Conservation (phyloP, 164 flowering plant genomes). For the Tetracentron sinense region DNA sequence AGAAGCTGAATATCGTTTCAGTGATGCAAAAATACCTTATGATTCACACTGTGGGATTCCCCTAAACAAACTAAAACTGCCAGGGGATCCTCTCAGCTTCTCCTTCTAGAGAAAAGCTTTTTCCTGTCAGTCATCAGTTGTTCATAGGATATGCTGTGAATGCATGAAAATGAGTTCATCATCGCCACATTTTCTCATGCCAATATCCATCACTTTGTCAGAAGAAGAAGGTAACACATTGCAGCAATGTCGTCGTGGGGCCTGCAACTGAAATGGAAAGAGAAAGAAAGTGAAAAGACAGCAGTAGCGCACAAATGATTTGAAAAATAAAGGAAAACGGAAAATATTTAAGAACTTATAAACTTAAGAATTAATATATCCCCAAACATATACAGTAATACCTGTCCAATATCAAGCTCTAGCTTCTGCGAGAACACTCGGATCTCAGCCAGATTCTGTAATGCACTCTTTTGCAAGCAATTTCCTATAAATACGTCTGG, state of each 20-base stretch:
- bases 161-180: conserved; percentile 60
- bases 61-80: neutral
- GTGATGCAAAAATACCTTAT: neutral
- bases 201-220: conserved; percentile 39
- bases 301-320: neutral
- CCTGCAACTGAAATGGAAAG: conserved; percentile 36
- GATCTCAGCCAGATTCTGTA: conserved; percentile 34
- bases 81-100: conserved; percentile 1
- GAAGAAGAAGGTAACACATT: conserved; percentile 34
- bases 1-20: neutral
- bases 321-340: conserved; percentile 1
- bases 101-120: neutral
- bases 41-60: neutral
- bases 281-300: neutral
- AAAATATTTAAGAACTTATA: neutral
- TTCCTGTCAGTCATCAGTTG: neutral
- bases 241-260: conserved; percentile 79
- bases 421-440: conserved; percentile 45
- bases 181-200: conserved; percentile 47
- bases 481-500: conserved; percentile 24
- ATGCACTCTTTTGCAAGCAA: conserved; percentile 24
- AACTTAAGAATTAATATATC: conserved; percentile 5
- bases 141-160: neutral
- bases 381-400: conserved; percentile 11
- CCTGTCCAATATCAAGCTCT: conserved; percentile 49